These are phyloP conservation scores for Fistulinella prunicolor DNA, from an alignment of 768 basidiomycete genomes.

Conservation along the genomic window DNA sequence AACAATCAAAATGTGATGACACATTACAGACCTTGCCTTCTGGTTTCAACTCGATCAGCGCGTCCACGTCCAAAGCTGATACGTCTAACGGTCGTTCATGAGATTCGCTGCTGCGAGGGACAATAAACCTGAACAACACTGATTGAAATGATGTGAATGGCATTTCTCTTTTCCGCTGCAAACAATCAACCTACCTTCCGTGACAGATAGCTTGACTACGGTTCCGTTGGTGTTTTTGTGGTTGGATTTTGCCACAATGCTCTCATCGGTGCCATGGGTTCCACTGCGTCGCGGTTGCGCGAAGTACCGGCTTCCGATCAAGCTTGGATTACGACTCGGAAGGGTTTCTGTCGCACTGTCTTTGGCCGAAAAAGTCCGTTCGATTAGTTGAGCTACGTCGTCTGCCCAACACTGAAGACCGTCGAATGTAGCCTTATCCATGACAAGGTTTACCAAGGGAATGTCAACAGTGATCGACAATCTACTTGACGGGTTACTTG, in stretches of 20 bases:
- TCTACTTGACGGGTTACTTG: constrained; percentile 3
- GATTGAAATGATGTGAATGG: not conserved
- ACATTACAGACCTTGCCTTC: constrained; percentile 58
- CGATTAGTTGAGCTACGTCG: constrained; percentile 72
- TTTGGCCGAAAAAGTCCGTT: constrained; percentile 34
- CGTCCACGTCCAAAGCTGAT: constrained; percentile 57
- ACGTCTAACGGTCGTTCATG: constrained; percentile 51
- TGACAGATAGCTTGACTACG: constrained; percentile 47
- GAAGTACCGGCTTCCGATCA: constrained; percentile 82
- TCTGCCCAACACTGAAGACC: constrained; percentile 86
- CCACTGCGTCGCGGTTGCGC: constrained; percentile 36
- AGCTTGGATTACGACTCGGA: constrained; percentile 53
- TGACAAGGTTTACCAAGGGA: constrained; percentile 58
- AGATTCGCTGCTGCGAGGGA: constrained; percentile 44
- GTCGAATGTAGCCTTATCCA: constrained; percentile 69
- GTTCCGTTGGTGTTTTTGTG: constrained; percentile 36
- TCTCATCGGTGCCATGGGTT: constrained; percentile 45
- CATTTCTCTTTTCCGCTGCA: not conserved
- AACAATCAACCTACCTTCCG: constrained; percentile 36
- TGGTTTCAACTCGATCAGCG: constrained; percentile 63
- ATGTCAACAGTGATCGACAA: constrained; percentile 36
- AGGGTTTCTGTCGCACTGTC: constrained; percentile 28
- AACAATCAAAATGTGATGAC: not conserved
- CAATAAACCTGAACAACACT: constrained; percentile 43
- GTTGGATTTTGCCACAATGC: constrained; percentile 28